A percentile compares a stretch with the other conserved stretches of the same genome.
These are phyloP conservation scores for Suillus tomentosus DNA, from an alignment of 768 basidiomycete species.

Conservation along the genomic window DNA sequence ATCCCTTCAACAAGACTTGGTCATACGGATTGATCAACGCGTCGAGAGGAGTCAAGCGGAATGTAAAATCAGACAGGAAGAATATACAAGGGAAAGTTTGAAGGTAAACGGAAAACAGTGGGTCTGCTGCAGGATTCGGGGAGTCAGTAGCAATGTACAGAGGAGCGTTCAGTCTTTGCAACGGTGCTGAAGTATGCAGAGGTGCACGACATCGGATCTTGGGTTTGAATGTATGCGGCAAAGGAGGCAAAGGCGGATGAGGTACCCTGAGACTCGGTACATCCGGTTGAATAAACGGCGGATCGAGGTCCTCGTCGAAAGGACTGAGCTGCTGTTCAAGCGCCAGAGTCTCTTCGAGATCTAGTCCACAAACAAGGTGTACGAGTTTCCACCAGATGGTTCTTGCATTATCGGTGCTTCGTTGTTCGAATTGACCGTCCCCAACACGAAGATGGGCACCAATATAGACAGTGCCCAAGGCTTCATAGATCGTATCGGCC, in stretches of 20 bases:
- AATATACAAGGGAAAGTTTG: conserved; percentile 66
- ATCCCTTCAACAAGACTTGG: conserved; percentile 44
- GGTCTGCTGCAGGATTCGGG: conserved; percentile 39
- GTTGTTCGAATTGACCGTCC: conserved; percentile 60
- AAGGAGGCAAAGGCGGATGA: conserved; percentile 30
- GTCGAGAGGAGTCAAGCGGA: conserved; percentile 33
- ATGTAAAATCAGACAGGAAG: conserved; percentile 53
- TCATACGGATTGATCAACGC: conserved; percentile 48
- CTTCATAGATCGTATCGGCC: conserved; percentile 44
- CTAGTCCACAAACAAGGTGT: conserved; percentile 45
- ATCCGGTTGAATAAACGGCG: conserved; percentile 23
- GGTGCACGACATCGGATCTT: conserved; percentile 39
- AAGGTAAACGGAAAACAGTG: conserved; percentile 46
- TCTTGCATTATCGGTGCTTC: conserved; percentile 44
- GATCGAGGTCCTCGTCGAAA: conserved; percentile 14
- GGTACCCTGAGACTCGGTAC: conserved; percentile 24
- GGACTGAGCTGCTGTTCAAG: conserved; percentile 24
- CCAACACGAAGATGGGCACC: conserved; percentile 70
- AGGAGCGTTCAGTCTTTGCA: conserved; percentile 52
- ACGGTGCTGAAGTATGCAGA: conserved; percentile 36
- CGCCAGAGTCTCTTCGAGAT: conserved; percentile 35
- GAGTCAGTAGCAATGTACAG: conserved; percentile 71
- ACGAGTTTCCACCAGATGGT: conserved; percentile 62
- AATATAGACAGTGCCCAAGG: conserved; percentile 52
- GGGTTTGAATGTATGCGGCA: conserved; percentile 20